Percentiles rank a stretch among this genome's conserved stretches.
Evolutionary conservation across 176 grass and related monocot species (phyloP).

Genomic region (Melocanna baccifera): DNA sequence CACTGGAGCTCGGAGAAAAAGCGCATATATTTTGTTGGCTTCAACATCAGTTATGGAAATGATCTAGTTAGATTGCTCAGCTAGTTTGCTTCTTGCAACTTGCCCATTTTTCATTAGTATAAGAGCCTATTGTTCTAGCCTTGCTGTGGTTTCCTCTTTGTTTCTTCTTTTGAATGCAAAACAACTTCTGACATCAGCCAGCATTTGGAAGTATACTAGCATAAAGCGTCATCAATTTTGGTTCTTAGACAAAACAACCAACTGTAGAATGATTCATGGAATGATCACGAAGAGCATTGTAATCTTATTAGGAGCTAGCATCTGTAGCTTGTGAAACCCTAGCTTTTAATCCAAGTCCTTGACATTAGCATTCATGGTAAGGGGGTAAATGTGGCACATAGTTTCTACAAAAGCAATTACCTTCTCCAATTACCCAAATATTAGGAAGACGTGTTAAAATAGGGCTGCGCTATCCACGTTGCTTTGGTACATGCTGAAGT

Average conservation of each 20-base stretch:
- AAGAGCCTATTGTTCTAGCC: neutral
- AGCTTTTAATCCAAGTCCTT: neutral
- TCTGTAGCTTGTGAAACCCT: neutral
- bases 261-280: neutral
- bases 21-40: neutral
- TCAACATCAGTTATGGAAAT: neutral
- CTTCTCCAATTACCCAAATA: neutral
- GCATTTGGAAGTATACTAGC: neutral
- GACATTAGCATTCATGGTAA: neutral
- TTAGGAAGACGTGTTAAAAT: neutral
- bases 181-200: neutral
- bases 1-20: neutral
- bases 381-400: neutral
- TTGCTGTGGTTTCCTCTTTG: neutral
- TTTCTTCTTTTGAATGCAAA: neutral
- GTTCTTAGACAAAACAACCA: neutral
- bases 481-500: neutral
- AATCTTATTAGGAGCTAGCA: neutral
- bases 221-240: neutral
- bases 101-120: neutral
- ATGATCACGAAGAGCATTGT: neutral
- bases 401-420: neutral
- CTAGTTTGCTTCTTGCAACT: neutral
- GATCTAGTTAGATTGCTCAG: neutral
- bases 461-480: neutral